Evolutionary conservation across 2,329 filamentous ascomycete species (phyloP), one percentile per base, ranked within the genome.

Genomic region (Cryphonectria parasitica): DNA sequence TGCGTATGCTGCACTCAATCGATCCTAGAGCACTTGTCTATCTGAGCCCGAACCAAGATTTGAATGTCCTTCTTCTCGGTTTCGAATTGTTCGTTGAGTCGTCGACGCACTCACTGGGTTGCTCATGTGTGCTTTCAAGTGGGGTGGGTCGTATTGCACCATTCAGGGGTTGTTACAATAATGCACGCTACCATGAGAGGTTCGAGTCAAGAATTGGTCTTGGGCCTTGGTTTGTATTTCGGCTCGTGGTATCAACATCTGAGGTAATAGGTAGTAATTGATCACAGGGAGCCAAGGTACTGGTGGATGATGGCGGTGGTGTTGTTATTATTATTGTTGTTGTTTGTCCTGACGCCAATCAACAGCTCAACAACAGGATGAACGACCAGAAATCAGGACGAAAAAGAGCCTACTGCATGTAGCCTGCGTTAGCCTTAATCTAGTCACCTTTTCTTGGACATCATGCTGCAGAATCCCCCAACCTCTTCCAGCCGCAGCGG

Each of bases 381-480:
- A 49, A 49, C 45, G 45, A 49, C 19, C 41, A 43, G 41, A 43
- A 19, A 49, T 49, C 19, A 49, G 43, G 43, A n/a, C 6, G 45
- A 11, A 49, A 22, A 49, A 49, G 17, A 39, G 10, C 36, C 2
- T 39, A 11, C 8, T 39, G 36, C 36, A 39, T 39, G 2, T 39
- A 11, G 8, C 10, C 36, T 39, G 36, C 36, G 10, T 39, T 39
- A 39, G 36, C 36, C 10, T 10, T 10, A 11, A 39, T n/a, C n/a
- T n/a, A n/a, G n/a, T n/a, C n/a, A n/a, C n/a, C n/a, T n/a, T n/a
- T 65, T 45, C 64, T 31, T 7, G 22, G n/a, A 5, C 67, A 65
- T 34, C 36, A 45, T 36, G 49, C 61, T 65, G 61, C 36, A 62
- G n/a, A n/a, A n/a, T n/a, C n/a, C n/a, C n/a, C n/a, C n/a, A n/a